These are phyloP conservation scores for Pyrenophora seminiperda DNA, from an alignment of 2,329 filamentous ascomycete genomes.

Conservation along the genomic window DNA sequence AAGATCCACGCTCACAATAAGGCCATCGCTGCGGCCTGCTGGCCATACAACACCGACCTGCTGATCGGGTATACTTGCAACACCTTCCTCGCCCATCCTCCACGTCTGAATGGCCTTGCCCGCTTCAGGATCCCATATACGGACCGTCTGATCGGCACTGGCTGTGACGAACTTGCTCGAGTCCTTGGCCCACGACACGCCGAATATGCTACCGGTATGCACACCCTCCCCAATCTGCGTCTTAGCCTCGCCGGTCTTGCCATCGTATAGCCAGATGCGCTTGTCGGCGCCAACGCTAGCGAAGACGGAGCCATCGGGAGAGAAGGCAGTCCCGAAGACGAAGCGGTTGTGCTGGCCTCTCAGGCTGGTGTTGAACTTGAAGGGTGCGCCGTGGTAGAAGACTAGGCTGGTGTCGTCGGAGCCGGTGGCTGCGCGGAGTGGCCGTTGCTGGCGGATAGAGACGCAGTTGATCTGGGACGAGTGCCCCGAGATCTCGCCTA, in stretches of 20 bases:
- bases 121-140: constrained; percentile 87
- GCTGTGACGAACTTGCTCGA: constrained; percentile 87
- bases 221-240: constrained; percentile 78
- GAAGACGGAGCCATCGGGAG: constrained; percentile 79
- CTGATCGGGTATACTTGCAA: constrained; percentile 76
- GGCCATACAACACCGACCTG: constrained; percentile 96
- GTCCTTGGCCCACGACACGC: constrained; percentile 86
- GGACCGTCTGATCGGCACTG: constrained; percentile 92
- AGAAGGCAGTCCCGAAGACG: constrained; percentile 85
- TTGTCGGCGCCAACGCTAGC: constrained; percentile 93
- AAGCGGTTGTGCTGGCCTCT: constrained; percentile 83
- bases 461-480: constrained; percentile 90
- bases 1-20: constrained; percentile 88
- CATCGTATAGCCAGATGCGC: constrained; percentile 92
- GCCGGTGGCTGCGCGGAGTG: constrained; percentile 88
- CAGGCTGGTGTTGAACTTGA: constrained; percentile 90
- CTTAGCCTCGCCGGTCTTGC: constrained; percentile 87
- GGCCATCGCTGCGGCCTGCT: constrained; percentile 76
- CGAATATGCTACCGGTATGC: constrained; percentile 92
- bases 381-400: constrained; percentile 92
- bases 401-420: constrained; percentile 88
- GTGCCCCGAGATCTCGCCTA: constrained; percentile 92
- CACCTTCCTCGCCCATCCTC: constrained; percentile 77
- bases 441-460: constrained; percentile 84
- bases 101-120: constrained; percentile 80